Percentiles rank a stretch among this genome's conserved stretches.
Conservation (phyloP, 2,329 filamentous ascomycete genomes). For the Cryphonectria naterciae region DNA sequence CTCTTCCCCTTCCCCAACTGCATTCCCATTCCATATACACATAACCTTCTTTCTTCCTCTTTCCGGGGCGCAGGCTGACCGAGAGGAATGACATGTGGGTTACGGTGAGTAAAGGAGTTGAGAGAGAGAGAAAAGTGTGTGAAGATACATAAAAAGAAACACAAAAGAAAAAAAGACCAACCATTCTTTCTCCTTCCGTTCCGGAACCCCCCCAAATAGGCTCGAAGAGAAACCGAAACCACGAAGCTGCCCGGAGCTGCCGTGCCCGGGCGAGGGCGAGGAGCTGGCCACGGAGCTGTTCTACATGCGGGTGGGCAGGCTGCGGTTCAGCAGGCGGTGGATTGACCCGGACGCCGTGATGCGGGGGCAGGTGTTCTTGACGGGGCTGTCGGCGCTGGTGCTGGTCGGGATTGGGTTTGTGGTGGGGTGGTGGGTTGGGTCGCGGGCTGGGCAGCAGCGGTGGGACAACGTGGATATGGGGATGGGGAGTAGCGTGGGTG, state of each 20-base stretch:
- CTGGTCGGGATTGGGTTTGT: slow-evolving; percentile 20
- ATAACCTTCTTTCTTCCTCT: background rate
- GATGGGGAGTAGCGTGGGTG: background rate
- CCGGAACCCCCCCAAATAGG: slow-evolving; percentile 26
- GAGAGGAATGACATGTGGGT: background rate
- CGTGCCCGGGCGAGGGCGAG: slow-evolving; percentile 30
- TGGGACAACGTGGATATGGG: background rate
- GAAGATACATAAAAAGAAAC: background rate
- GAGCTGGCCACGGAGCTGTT: slow-evolving; percentile 37
- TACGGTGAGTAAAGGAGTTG: background rate
- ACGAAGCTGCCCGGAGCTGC: slow-evolving; percentile 34
- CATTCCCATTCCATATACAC: background rate
- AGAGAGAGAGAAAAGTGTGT: background rate
- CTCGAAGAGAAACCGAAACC: slow-evolving; percentile 36
- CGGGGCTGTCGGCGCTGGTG: slow-evolving; percentile 14
- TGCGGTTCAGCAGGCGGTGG: slow-evolving; percentile 39
- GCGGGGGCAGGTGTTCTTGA: slow-evolving; percentile 25
- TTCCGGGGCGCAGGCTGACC: slow-evolving; percentile 14
- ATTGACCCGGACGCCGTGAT: slow-evolving; percentile 34
- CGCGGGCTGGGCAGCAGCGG: background rate
- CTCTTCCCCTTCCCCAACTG: background rate
- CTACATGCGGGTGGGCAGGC: slow-evolving; percentile 39
- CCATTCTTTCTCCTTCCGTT: background rate
- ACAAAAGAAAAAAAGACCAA: background rate
- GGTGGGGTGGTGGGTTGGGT: slow-evolving; percentile 17